Evolutionary conservation across 352 stramenopile species (phyloP), one percentile per base, ranked within the genome.

Genomic region (Thalassiosira livingstoniorum): DNA sequence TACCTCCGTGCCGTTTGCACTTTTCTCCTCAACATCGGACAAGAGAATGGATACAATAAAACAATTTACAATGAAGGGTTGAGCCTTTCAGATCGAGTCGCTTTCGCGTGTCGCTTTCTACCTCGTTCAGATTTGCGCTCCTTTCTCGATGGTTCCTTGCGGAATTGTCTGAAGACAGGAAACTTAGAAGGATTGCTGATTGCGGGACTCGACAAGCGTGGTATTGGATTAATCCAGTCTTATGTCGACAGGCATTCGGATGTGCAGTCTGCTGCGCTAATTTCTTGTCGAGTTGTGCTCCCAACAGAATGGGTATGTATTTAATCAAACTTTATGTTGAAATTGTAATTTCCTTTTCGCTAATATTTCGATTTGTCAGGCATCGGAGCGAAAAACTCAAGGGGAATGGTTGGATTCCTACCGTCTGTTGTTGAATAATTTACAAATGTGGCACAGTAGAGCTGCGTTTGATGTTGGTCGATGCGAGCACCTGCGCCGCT

Each of bases 391-490:
- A 61, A 79, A 80, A 67, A 86, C 93, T 10, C 89, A 96, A 37
- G 83, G 88, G 29, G 94, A 96, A 69, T 98, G 96, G 96, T 92
- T 98, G 54, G 90, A 96, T 37, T 94, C 91, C 32, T 98, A 98
- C 78, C 93, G 97, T 39, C 88, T 96, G 21, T 80, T 98, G 47
- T 88, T 98, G 1, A 98, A 98, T 75, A 94, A 95, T 32, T 97
- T 94, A 91, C 95, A 98, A 83, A 95, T 98, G 57, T 98, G 97
- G 89, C 94, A 98, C 66, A 94, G 94, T 58, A 91, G 96, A 67
- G 95, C 96, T 21, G 93, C 96, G 21, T 97, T 98, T 76, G 96
- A 98, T 86, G 95, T 98, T 27, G 95, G 94, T 23, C 92, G 96
- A 18, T 94, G 94, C 29, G 95, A 98, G 62, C 85, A 97, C 1